These are phyloP conservation scores for Lunularia cruciata DNA, from an alignment of 225 moss, liverwort and hornwort species.

Conservation along the genomic window DNA sequence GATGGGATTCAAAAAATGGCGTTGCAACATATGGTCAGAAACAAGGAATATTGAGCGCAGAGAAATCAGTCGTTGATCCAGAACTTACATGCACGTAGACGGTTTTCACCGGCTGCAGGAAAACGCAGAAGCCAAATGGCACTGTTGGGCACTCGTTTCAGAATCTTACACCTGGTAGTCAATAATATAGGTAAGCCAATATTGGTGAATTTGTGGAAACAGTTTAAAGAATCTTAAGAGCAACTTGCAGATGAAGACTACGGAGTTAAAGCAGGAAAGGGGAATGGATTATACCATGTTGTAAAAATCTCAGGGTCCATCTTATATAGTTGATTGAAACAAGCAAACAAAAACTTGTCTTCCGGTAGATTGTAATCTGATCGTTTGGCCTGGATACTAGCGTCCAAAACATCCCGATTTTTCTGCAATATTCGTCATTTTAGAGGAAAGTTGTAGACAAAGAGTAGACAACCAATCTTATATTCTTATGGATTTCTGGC, in stretches of 20 bases:
- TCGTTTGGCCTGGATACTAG: slow-evolving; percentile 60
- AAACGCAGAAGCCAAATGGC: slow-evolving; percentile 96
- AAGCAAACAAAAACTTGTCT: slow-evolving; percentile 91
- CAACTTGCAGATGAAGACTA: too few relatives aligned
- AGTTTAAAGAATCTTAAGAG: too few relatives aligned
- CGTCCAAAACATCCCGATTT: slow-evolving; percentile 87
- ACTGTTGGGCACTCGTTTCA: slow-evolving; percentile 92
- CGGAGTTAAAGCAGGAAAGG: too few relatives aligned
- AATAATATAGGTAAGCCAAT: not conserved
- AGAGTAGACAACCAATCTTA: not conserved
- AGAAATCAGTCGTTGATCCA: not conserved
- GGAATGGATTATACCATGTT: slow-evolving; percentile 77
- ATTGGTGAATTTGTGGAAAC: too few relatives aligned
- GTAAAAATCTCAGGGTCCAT: slow-evolving; percentile 97
- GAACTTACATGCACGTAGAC: slow-evolving; percentile 85
- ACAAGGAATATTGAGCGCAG: not conserved
- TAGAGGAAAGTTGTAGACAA: not conserved
- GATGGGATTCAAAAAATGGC: too few relatives aligned
- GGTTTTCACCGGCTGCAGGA: slow-evolving; percentile 92
- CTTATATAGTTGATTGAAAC: slow-evolving; percentile 99
- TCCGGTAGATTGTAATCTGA: slow-evolving; percentile 89
- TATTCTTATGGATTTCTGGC: too few relatives aligned
- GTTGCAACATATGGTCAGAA: not conserved
- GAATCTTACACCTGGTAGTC: slow-evolving; percentile 77
- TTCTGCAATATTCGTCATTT: slow-evolving; percentile 48